phyloP scores from a whole-genome alignment of 2,329 filamentous ascomycete species.

The Trichoderma atrobrunneum region DNA sequence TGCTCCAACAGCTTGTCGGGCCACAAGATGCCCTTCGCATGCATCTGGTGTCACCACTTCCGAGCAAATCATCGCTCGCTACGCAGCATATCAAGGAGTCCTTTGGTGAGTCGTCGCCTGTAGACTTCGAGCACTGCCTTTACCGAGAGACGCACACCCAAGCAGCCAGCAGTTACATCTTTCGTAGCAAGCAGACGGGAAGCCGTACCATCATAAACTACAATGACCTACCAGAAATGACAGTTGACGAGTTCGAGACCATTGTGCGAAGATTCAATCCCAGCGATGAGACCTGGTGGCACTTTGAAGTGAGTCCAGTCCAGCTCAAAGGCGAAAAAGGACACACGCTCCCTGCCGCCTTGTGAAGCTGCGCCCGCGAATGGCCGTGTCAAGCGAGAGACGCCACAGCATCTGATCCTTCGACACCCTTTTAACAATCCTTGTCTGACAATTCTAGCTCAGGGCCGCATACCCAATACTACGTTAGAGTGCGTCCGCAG shows the following conservation, averaged over 20 bases:
- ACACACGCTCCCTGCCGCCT: not conserved
- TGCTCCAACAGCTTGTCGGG: slow-evolving; percentile 62
- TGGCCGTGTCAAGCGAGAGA: not conserved
- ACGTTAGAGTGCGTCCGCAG: slow-evolving; percentile 57
- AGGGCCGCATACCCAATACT: slow-evolving; percentile 64
- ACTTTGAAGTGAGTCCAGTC: slow-evolving; percentile 60
- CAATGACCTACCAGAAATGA: slow-evolving; percentile 68
- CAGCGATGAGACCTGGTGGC: slow-evolving; percentile 56
- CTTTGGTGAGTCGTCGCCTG: slow-evolving; percentile 42
- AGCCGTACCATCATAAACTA: slow-evolving; percentile 70
- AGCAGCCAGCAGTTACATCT: slow-evolving; percentile 67
- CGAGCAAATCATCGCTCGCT: slow-evolving; percentile 49
- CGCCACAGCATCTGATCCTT: slow-evolving; percentile 2
- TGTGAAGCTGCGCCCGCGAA: not conserved
- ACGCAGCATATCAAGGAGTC: slow-evolving; percentile 52
- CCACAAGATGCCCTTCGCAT: slow-evolving; percentile 29
- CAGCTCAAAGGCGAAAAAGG: too few species aligned
- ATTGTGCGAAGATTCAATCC: slow-evolving; percentile 40
- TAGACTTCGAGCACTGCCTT: slow-evolving; percentile 56
- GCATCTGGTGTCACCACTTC: slow-evolving; percentile 53
- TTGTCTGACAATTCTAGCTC: slow-evolving; percentile 18
- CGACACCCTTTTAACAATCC: not conserved
- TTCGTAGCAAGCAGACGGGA: slow-evolving; percentile 57
- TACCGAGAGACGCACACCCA: slow-evolving; percentile 54
- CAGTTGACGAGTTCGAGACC: slow-evolving; percentile 53